Percentiles rank a stretch among this genome's conserved stretches.
phyloP scores from a whole-genome alignment of 495 filamentous ascomycete species.

The Viridothelium virens region DNA sequence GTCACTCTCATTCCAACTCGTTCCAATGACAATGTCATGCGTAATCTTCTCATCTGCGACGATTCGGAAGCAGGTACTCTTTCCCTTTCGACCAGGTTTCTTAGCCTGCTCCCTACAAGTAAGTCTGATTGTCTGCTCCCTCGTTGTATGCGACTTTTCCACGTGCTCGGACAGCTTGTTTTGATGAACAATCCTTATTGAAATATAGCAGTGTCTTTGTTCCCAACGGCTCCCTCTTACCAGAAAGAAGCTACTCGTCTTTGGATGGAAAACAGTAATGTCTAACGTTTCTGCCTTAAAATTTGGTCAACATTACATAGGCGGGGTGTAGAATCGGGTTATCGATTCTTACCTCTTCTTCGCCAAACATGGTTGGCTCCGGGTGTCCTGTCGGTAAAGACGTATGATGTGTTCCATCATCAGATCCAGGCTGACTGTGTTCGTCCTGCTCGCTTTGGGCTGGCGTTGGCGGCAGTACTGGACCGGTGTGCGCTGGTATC shows the following conservation, averaged over 20 bases:
- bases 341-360: background rate
- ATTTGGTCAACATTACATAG: background rate
- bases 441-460: background rate
- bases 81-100: background rate
- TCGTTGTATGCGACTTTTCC: background rate
- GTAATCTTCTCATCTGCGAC: background rate
- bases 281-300: background rate
- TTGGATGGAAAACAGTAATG: background rate
- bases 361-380: background rate
- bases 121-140: background rate
- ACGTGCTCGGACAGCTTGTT: background rate
- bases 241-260: background rate
- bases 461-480: background rate
- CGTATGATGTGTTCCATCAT: background rate
- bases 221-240: background rate
- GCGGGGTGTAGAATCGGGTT: background rate
- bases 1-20: background rate
- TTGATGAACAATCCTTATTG: too few relatives aligned
- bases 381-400: background rate
- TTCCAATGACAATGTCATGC: background rate
- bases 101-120: background rate
- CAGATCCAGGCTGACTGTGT: background rate
- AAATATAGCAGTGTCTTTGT: background rate
- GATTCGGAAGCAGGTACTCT: background rate
- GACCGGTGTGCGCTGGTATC: too few relatives aligned